These are phyloP conservation scores for Zygosaccharomyces siamensis DNA, from an alignment of 805 yeast genomes.

Conservation along the genomic window DNA sequence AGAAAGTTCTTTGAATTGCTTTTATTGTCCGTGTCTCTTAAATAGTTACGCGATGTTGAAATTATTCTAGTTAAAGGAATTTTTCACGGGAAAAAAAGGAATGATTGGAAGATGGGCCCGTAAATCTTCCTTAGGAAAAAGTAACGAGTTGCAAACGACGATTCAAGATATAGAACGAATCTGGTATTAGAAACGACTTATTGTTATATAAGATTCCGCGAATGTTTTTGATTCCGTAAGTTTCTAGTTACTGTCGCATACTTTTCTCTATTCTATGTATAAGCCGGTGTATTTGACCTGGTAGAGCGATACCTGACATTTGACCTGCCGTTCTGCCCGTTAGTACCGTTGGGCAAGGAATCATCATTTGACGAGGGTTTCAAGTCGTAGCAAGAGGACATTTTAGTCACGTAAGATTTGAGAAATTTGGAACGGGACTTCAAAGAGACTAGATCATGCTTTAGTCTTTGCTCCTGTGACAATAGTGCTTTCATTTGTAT, in stretches of 20 bases:
- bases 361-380: conserved; percentile 9
- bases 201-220: too few species aligned
- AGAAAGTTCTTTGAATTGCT: neutral
- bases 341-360: conserved; percentile 13
- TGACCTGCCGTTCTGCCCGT: conserved; percentile 4
- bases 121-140: too few species aligned
- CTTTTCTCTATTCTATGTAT: conserved; percentile 5
- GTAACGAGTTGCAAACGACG: too few species aligned
- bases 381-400: conserved; percentile 17
- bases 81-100: too few species aligned
- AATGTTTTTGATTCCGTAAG: neutral
- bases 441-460: conserved; percentile 12
- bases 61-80: neutral
- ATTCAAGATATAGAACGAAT: too few species aligned
- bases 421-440: conserved; percentile 20
- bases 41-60: neutral
- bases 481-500: conserved; percentile 19
- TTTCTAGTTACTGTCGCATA: neutral
- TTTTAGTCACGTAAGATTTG: conserved; percentile 20
- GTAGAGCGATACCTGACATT: conserved; percentile 20
- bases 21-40: neutral
- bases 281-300: conserved; percentile 19
- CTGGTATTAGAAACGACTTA: too few species aligned
- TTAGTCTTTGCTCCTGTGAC: conserved; percentile 12
- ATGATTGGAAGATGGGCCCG: too few species aligned